Percentiles rank a stretch among this genome's conserved stretches.
Evolutionary conservation across 2,329 filamentous ascomycete species (phyloP).

Genomic region (Fragosphaeria purpurea): DNA sequence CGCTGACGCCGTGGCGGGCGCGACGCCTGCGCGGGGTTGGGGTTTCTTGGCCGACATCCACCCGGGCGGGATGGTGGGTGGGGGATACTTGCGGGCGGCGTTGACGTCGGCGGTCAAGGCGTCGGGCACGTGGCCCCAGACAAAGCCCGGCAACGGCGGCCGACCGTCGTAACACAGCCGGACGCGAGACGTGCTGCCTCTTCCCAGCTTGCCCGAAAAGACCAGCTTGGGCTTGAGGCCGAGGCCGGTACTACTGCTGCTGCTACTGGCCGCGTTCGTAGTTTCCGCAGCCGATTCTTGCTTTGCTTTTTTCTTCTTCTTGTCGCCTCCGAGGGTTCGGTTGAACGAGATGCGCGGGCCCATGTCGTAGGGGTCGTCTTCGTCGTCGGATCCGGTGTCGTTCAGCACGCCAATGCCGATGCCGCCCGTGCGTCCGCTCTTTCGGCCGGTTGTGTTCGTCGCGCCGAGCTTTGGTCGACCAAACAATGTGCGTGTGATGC

Average conservation of each 20-base stretch:
- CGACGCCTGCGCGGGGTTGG: conserved; percentile 17
- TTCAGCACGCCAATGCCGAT: conserved; percentile 87
- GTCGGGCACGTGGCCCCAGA: conserved; percentile 49
- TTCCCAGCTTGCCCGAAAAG: conserved; percentile 55
- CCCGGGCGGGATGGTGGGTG: conserved; percentile 57
- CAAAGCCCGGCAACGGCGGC: conserved; percentile 69
- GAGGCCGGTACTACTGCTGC: conserved; percentile 23
- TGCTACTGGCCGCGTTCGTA: neutral
- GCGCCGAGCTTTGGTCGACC: conserved; percentile 15
- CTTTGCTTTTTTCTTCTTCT: conserved; percentile 56
- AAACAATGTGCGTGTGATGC: conserved; percentile 3
- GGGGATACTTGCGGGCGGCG: conserved; percentile 41
- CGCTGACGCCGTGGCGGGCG: conserved; percentile 18
- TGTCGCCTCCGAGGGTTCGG: conserved; percentile 68
- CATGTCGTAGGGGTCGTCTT: conserved; percentile 88
- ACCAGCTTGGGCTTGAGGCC: conserved; percentile 60
- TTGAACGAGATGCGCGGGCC: conserved; percentile 87
- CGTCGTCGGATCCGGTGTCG: conserved; percentile 88
- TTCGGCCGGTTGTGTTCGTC: conserved; percentile 23
- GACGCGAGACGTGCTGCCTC: conserved; percentile 24
- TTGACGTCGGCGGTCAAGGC: conserved; percentile 35
- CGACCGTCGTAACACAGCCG: conserved; percentile 76
- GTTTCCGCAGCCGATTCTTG: neutral
- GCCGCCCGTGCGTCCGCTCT: conserved; percentile 40
- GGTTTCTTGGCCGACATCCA: conserved; percentile 57